phyloP scores from a whole-genome alignment of 1,284 basidiomycete genomes.

The Leccinum griseonigrum region DNA sequence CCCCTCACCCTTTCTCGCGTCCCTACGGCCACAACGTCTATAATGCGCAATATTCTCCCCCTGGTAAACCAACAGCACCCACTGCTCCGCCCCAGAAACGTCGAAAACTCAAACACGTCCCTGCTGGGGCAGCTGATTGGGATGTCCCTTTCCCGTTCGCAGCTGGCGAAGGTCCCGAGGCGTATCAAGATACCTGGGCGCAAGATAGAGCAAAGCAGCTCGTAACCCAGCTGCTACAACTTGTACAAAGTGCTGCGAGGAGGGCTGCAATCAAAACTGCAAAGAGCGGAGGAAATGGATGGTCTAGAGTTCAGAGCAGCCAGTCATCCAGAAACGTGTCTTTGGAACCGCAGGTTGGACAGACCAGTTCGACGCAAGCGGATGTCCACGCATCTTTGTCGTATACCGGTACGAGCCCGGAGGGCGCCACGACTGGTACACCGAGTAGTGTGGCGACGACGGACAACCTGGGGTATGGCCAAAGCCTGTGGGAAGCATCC shows the following conservation, averaged over 20 bases:
- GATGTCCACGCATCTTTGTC: not conserved
- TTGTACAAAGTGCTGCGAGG: slow-evolving; percentile 56
- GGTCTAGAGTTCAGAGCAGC: not conserved
- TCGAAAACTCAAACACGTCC: slow-evolving; percentile 61
- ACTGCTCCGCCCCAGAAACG: slow-evolving; percentile 45
- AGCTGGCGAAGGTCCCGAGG: slow-evolving; percentile 62
- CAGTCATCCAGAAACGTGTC: slow-evolving; percentile 18
- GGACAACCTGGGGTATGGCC: not conserved
- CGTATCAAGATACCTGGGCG: slow-evolving; percentile 61
- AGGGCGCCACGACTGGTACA: not conserved
- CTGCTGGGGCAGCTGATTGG: slow-evolving; percentile 76
- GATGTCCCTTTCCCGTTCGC: slow-evolving; percentile 75
- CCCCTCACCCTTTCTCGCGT: slow-evolving; percentile 16
- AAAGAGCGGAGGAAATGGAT: slow-evolving; percentile 21
- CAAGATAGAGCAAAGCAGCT: slow-evolving; percentile 58
- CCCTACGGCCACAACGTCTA: slow-evolving; percentile 23
- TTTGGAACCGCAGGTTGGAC: slow-evolving; percentile 13
- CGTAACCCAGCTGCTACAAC: slow-evolving; percentile 54
- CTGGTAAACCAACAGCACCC: slow-evolving; percentile 1
- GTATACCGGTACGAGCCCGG: not conserved
- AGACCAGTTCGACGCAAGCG: not conserved
- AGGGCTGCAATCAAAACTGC: slow-evolving; percentile 47
- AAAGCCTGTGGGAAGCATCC: slow-evolving; percentile 4
- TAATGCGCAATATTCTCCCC: slow-evolving; percentile 13
- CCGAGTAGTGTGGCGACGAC: not conserved